These are phyloP conservation scores for Berkeleyomyces rouxiae DNA, from an alignment of 2,329 filamentous ascomycete genomes.

Conservation along the genomic window DNA sequence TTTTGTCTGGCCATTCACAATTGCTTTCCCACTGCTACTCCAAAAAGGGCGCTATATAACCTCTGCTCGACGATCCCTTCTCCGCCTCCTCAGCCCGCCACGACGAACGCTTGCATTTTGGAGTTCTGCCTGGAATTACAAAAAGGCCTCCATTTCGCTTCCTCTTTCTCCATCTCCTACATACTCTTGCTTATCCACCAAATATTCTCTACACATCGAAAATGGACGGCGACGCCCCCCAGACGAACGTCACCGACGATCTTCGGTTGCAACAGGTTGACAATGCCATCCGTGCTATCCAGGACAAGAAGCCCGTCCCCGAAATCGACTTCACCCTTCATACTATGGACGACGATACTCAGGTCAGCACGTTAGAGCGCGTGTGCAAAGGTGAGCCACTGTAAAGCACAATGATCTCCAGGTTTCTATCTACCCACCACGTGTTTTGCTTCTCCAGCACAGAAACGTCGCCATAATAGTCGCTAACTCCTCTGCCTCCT, in stretches of 20 bases:
- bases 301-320: constrained; percentile 85
- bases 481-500: constrained; percentile 15
- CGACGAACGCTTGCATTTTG: background rate
- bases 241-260: constrained; percentile 24
- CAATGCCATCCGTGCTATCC: constrained; percentile 80
- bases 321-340: constrained; percentile 98
- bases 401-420: background rate
- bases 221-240: constrained; percentile 33
- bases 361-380: constrained; percentile 88
- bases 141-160: background rate
- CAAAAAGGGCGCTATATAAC: background rate
- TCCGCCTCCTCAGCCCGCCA: background rate
- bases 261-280: constrained; percentile 52
- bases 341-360: constrained; percentile 91
- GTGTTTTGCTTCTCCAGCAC: background rate
- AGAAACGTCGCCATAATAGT: background rate
- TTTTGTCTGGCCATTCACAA: background rate
- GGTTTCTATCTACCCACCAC: background rate
- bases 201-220: background rate
- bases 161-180: background rate
- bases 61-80: background rate
- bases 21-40: background rate
- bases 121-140: background rate
- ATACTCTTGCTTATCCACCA: constrained; percentile 1
- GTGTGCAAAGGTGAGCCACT: constrained; percentile 79